Base-by-base conservation (phyloP, 306 rosid genomes). In the Medicago lupulina region DNA sequence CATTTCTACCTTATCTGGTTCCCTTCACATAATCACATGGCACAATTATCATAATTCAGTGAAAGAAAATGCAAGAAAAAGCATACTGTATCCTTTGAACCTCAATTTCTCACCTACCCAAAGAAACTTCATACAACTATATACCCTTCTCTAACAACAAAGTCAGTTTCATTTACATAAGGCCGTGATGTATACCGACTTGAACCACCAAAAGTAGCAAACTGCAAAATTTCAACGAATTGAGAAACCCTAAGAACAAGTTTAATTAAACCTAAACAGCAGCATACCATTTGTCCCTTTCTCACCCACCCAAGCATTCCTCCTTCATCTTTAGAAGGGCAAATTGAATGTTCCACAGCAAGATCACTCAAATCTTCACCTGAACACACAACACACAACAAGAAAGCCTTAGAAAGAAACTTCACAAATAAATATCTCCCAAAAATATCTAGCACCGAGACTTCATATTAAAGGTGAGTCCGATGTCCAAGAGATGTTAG, bases 261-360 rank as follows among this genome's bases (percentile, higher is more conserved):
- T 63, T 61, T 15, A 23, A 68, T 49, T 4, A 12, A 70, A 65
- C 60, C 14, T 21, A 59, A 72, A 47, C n/a, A 66, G 36, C n/a
- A 66, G 11, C 71, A 50, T 90, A 95, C 98, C 98, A 95, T 95
- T 83, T 95, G 90, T 47, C 98, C 96, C 87, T 86, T 92, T 73
- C 75, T 86, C 79, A 94, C 96, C 98, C 98, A 94, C 61, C 98
- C 98, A 80, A 94, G 98, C 96, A 94, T 94, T 54, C 98, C 97
- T 8, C 98, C 98, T 61, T 86, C 92, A 39, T 82, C 88, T 80
- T 94, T 94, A 82, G 98, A 94, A 41, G 98, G 98, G 62, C 98
- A 94, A 16, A 90, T 54, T n/a, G 97, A 94, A 78, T 87, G 66
- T 71, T 92, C 96, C 55, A 88, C 84, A 23, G 97, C 98, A 76